Evolutionary conservation across 192 early-diverging fungal species (phyloP).

Genomic region (Cetraspora pellucida): DNA sequence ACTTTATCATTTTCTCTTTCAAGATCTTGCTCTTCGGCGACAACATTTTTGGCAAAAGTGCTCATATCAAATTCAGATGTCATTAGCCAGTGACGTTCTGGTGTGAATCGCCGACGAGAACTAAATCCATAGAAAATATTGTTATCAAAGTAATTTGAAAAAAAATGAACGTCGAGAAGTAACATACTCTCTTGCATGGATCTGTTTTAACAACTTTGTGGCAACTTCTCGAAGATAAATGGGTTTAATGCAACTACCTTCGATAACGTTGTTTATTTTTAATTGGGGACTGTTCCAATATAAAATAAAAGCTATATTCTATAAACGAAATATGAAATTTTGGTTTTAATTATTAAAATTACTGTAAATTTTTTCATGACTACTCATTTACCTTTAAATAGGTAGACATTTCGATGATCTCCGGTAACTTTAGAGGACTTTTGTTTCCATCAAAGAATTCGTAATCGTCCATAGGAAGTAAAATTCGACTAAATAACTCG

Average conservation of each 20-base stretch:
- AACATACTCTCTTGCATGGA: conserved; percentile 75
- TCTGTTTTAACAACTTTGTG: conserved; percentile 70
- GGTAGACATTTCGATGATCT: conserved; percentile 56
- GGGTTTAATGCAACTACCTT: conserved; percentile 45
- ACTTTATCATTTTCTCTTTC: conserved; percentile 39
- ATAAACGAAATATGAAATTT: conserved; percentile 8
- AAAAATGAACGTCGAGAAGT: background rate
- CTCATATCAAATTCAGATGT: conserved; percentile 59
- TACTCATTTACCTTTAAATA: conserved; percentile 52
- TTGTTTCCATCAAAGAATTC: conserved; percentile 72
- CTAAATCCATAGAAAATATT: conserved; percentile 35
- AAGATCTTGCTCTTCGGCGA: conserved; percentile 56
- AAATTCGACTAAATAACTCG: conserved; percentile 70
- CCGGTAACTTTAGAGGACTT: conserved; percentile 53
- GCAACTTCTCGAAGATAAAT: conserved; percentile 61
- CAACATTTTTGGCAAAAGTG: conserved; percentile 54
- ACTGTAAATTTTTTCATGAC: background rate
- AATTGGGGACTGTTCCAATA: conserved; percentile 66
- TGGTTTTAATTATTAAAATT: background rate
- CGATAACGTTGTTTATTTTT: conserved; percentile 38
- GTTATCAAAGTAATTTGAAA: background rate
- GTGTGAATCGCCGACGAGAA: conserved; percentile 69
- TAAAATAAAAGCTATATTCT: conserved; percentile 74
- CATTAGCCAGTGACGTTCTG: conserved; percentile 70
- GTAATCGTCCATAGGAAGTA: conserved; percentile 84